Conservation (phyloP, 495 filamentous ascomycete species). For the Astrocystis sublimbata region DNA sequence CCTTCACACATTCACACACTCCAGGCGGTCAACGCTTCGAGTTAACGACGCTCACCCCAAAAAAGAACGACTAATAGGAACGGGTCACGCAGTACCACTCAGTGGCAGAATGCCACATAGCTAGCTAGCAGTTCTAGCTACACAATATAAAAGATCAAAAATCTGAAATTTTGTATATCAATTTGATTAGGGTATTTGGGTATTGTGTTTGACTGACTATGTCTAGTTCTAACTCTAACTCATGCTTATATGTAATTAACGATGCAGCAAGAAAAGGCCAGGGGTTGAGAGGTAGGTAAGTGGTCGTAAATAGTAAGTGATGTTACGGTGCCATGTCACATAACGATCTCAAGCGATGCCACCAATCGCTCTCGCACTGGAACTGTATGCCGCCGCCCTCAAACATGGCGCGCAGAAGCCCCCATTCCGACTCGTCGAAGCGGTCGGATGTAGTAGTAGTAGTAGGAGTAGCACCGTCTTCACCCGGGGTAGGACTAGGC, state of each 20-base stretch:
- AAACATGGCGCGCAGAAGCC: conserved; percentile 11
- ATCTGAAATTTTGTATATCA: not conserved
- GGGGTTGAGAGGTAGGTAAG: too few species aligned
- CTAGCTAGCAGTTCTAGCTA: conserved; percentile 2
- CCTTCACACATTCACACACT: conserved; percentile 21
- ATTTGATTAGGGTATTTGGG: not conserved
- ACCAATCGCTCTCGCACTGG: conserved; percentile 17
- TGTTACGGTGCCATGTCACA: conserved; percentile 15
- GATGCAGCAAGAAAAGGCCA: too few species aligned
- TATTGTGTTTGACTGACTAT: not conserved
- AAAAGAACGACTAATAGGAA: not conserved
- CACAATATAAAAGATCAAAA: conserved; percentile 14
- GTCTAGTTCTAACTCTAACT: not conserved
- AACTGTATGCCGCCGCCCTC: conserved; percentile 10
- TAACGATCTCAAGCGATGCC: conserved; percentile 15
- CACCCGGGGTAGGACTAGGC: conserved; percentile 7
- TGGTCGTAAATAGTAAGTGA: too few species aligned
- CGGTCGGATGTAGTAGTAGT: too few species aligned
- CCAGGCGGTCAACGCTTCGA: conserved; percentile 16
- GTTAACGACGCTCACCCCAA: conserved; percentile 7
- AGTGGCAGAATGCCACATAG: not conserved
- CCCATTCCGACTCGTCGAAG: conserved; percentile 18
- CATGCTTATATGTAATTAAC: too few species aligned
- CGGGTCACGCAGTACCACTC: not conserved
- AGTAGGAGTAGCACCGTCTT: not conserved